These are phyloP conservation scores for Clavulina sp. DNA, from an alignment of 768 basidiomycete genomes.

Conservation along the genomic window DNA sequence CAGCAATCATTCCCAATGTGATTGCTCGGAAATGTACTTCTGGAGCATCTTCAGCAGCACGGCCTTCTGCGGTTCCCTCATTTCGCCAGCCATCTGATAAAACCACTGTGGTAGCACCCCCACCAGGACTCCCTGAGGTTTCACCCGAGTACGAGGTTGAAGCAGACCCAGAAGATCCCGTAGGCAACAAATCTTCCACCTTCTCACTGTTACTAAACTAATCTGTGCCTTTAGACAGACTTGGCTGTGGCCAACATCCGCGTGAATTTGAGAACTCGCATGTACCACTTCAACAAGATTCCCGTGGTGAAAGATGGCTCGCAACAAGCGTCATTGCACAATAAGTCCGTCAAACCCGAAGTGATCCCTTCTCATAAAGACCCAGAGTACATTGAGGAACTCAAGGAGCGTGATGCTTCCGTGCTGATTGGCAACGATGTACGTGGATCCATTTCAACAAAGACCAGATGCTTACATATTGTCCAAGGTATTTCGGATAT, in stretches of 20 bases:
- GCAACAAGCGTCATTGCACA: constrained; percentile 30
- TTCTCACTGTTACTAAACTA: constrained; percentile 4
- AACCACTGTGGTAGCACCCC: constrained; percentile 4
- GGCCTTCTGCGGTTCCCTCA: not conserved
- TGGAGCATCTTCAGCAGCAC: not conserved
- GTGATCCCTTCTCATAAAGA: constrained; percentile 76
- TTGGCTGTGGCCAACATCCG: constrained; percentile 42
- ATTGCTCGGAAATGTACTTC: constrained; percentile 9
- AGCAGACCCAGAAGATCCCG: not conserved
- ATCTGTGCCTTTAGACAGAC: constrained; percentile 35
- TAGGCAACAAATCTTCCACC: constrained; percentile 8
- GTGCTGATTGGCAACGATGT: too few relatives aligned
- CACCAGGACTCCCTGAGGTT: constrained; percentile 1
- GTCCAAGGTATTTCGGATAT: constrained; percentile 47
- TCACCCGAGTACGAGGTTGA: not conserved
- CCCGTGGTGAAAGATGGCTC: constrained; percentile 27
- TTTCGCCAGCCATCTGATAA: not conserved
- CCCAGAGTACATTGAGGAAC: constrained; percentile 72
- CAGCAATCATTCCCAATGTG: constrained; percentile 12
- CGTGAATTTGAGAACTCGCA: constrained; percentile 20
- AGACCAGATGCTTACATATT: too few relatives aligned
- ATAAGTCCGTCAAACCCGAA: constrained; percentile 69
- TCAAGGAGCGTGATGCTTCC: constrained; percentile 21
- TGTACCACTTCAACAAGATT: constrained; percentile 39
- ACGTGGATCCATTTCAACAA: not conserved